Conservation (phyloP, 306 rosid species). For the Malus fusca region DNA sequence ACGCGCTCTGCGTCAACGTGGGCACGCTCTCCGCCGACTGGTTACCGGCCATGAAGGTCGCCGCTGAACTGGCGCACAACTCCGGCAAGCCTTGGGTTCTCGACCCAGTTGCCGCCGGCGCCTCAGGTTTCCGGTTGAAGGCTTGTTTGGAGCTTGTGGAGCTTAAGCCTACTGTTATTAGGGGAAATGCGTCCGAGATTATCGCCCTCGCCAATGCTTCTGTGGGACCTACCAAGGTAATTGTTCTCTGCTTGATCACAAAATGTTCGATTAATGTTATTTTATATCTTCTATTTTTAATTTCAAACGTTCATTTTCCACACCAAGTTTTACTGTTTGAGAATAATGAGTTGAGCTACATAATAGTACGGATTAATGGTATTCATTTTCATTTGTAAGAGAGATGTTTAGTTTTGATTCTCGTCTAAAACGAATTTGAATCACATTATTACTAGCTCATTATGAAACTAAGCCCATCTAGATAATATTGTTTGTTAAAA, state of each 20-base stretch:
- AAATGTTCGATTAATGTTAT: no score
- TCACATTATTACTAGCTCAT: accelerated
- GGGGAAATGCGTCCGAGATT: conserved; percentile 82
- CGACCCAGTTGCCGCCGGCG: conserved; percentile 79
- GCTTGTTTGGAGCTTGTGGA: conserved; percentile 60
- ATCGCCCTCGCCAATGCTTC: conserved; percentile 56
- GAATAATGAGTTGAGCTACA: no score
- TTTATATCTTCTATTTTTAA: no score
- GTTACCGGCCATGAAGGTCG: conserved; percentile 62
- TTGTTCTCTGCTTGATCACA: no score
- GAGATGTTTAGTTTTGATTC: no score
- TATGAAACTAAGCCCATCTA: no score
- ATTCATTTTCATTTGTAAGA: no score
- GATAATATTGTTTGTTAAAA: no score
- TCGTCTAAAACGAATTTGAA: no score
- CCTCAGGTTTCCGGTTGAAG: conserved; percentile 52
- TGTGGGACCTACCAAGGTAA: conserved; percentile 35
- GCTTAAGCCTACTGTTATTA: conserved; percentile 54
- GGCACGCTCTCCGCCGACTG: conserved; percentile 71
- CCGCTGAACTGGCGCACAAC: conserved; percentile 33
- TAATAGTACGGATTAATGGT: no score
- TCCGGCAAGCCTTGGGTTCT: conserved; percentile 72
- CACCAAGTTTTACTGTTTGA: no score
- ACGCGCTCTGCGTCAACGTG: conserved; percentile 55
- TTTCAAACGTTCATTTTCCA: no score